Percentiles rank a stretch among this genome's conserved stretches.
Evolutionary conservation across 2,329 filamentous ascomycete species (phyloP).

Genomic region (Pseudogymnoascus sp.): DNA sequence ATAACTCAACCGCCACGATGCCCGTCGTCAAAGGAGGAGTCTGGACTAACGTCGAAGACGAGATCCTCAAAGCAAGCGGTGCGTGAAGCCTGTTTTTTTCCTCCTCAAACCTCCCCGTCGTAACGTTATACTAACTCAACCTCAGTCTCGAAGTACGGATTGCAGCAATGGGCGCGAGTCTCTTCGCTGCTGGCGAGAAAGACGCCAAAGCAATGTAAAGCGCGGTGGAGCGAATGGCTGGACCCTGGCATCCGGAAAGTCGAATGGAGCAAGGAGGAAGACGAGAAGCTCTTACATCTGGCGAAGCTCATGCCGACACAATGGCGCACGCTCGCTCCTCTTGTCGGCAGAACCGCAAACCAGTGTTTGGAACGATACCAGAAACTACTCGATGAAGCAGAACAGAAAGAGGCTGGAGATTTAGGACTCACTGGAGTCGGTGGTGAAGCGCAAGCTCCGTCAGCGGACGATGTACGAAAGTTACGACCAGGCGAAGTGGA

Average conservation of each 20-base stretch:
- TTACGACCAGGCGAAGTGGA: constrained; percentile 90
- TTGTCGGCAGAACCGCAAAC: constrained; percentile 91
- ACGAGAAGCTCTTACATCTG: constrained; percentile 92
- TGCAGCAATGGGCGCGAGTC: constrained; percentile 97
- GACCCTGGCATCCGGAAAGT: constrained; percentile 97
- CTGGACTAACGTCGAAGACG: constrained; percentile 77
- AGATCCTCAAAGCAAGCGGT: constrained; percentile 75
- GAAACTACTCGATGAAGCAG: constrained; percentile 90
- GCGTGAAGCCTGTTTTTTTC: not conserved
- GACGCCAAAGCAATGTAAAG: constrained; percentile 98
- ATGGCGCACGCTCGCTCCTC: constrained; percentile 96
- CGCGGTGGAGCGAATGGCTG: constrained; percentile 96
- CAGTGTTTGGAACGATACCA: constrained; percentile 97
- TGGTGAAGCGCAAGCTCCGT: constrained; percentile 78
- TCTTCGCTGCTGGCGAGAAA: constrained; percentile 95
- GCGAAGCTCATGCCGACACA: constrained; percentile 98
- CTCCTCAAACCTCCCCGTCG: too few relatives aligned
- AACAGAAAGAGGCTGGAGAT: constrained; percentile 74
- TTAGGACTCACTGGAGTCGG: constrained; percentile 79
- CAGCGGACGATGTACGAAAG: constrained; percentile 82
- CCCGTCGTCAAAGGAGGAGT: constrained; percentile 68
- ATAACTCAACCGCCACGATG: constrained; percentile 39
- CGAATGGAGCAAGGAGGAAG: constrained; percentile 97
- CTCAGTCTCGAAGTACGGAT: constrained; percentile 85
- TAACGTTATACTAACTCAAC: constrained; percentile 12